phyloP scores from a whole-genome alignment of 306 rosid genomes.

The Trichosanthes truncata region DNA sequence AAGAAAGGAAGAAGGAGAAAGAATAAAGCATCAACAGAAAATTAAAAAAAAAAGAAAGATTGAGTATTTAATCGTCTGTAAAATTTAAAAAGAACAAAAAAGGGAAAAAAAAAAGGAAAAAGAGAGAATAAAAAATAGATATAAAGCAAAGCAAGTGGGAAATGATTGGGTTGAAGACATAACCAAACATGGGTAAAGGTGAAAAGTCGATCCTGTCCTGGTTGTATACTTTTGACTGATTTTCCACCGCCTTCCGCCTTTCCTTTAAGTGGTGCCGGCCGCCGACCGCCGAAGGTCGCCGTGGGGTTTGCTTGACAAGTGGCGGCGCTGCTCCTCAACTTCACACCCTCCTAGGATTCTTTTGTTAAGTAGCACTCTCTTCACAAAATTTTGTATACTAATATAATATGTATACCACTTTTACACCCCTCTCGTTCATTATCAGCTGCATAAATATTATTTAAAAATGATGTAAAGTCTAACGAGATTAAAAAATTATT shows the following conservation, averaged over 20 bases:
- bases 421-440: too few relatives aligned
- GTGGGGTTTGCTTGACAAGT: neutral
- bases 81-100: neutral
- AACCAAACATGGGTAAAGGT: neutral
- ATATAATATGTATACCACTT: too few relatives aligned
- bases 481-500: too few relatives aligned
- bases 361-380: too few relatives aligned
- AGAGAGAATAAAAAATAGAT: neutral
- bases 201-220: neutral
- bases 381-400: too few relatives aligned
- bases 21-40: neutral
- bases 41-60: neutral
- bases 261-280: neutral
- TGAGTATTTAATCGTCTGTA: neutral
- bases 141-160: neutral
- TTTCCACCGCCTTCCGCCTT: neutral
- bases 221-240: neutral
- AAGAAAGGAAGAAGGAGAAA: neutral
- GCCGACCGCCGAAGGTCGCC: neutral
- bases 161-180: neutral
- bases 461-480: too few relatives aligned
- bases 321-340: neutral
- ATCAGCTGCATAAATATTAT: too few relatives aligned
- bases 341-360: too few relatives aligned
- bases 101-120: neutral